Conservation (phyloP, 371 early-diverging fungal species). For the Cokeromyces recurvatus region DNA sequence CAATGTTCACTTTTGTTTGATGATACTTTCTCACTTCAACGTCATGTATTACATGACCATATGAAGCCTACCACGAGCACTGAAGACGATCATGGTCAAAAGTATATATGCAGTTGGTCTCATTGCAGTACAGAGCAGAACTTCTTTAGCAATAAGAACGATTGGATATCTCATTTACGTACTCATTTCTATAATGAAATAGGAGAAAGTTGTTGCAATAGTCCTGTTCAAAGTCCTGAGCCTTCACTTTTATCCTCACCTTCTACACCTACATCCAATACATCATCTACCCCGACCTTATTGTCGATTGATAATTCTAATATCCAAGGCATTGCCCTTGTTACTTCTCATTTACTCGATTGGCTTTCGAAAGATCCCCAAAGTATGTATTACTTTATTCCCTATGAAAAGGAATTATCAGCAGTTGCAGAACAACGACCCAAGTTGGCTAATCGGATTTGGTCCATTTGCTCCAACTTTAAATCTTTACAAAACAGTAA, state of each 20-base stretch:
- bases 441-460: slow-evolving; percentile 25
- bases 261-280: slow-evolving; percentile 18
- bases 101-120: slow-evolving; percentile 4
- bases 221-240: slow-evolving; percentile 12
- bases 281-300: slow-evolving; percentile 2
- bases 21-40: slow-evolving; percentile 40
- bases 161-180: slow-evolving; percentile 15
- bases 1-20: slow-evolving; percentile 41
- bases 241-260: slow-evolving; percentile 15
- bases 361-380: slow-evolving; percentile 59
- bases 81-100: too few relatives aligned
- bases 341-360: slow-evolving; percentile 59
- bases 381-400: slow-evolving; percentile 52
- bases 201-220: slow-evolving; percentile 15
- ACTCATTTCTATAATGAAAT: slow-evolving; percentile 13
- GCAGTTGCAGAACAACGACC: slow-evolving; percentile 32
- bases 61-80: not conserved
- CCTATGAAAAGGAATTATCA: slow-evolving; percentile 52
- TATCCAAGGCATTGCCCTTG: slow-evolving; percentile 63
- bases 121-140: slow-evolving; percentile 7
- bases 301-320: slow-evolving; percentile 5
- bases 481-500: too few relatives aligned
- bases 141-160: slow-evolving; percentile 5
- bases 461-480: slow-evolving; percentile 20
- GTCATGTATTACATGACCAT: slow-evolving; percentile 47